Evolutionary conservation across 192 early-diverging fungal species (phyloP).

Genomic region (Linnemannia hyalina): DNA sequence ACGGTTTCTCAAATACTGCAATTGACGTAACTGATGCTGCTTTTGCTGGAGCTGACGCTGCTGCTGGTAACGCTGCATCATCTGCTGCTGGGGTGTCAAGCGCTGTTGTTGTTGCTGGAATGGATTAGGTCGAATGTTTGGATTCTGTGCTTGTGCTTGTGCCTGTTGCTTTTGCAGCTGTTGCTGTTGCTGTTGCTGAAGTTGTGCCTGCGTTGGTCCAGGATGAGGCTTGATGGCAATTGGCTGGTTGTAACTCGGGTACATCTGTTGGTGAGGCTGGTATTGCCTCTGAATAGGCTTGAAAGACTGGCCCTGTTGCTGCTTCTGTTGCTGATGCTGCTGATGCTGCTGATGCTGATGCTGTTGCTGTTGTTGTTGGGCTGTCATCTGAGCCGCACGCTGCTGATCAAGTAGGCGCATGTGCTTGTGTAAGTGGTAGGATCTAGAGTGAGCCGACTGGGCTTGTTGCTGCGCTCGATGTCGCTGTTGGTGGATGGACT

Average conservation of each 20-base stretch:
- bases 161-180: conserved; percentile 29
- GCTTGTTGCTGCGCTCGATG: conserved; percentile 55
- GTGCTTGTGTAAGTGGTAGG: conserved; percentile 52
- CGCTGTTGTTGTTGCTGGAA: conserved; percentile 12
- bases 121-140: background rate
- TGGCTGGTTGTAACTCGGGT: conserved; percentile 31
- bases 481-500: conserved; percentile 40
- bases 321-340: conserved; percentile 18
- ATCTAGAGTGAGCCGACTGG: conserved; percentile 49
- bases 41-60: conserved; percentile 49
- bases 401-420: conserved; percentile 54
- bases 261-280: conserved; percentile 54
- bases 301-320: background rate
- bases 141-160: conserved; percentile 30
- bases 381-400: conserved; percentile 26
- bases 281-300: conserved; percentile 41
- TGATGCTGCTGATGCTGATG: conserved; percentile 34
- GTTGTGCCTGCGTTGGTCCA: conserved; percentile 8
- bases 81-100: conserved; percentile 33
- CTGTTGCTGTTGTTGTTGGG: conserved; percentile 25
- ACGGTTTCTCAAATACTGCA: conserved; percentile 31
- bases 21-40: conserved; percentile 44
- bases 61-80: conserved; percentile 54
- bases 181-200: conserved; percentile 3
- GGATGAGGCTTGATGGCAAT: conserved; percentile 45